Evolutionary conservation across 768 basidiomycete genomes (phyloP).

Genomic region (Fomitopsis pulvina): DNA sequence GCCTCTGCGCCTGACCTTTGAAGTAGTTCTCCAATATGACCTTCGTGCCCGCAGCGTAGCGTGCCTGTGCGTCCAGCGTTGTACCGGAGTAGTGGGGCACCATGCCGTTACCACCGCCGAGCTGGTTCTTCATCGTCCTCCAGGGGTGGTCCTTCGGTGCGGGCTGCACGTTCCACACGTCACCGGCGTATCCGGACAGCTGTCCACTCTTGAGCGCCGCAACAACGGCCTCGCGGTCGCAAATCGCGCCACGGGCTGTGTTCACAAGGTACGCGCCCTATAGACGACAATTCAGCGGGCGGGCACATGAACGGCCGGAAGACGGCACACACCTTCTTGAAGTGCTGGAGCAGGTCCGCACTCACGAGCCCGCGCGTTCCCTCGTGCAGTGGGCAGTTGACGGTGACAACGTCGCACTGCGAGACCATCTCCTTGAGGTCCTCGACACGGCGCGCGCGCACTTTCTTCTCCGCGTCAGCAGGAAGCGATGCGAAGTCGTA

Average conservation of each 20-base stretch:
- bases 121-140: conserved; percentile 76
- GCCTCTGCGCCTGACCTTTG: conserved; percentile 55
- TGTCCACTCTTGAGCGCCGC: conserved; percentile 73
- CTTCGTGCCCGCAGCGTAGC: conserved; percentile 72
- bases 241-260: conserved; percentile 90
- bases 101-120: conserved; percentile 86
- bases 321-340: conserved; percentile 52
- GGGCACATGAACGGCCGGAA: background rate
- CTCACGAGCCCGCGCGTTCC: conserved; percentile 76
- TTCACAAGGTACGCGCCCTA: conserved; percentile 85
- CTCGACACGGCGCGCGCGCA: conserved; percentile 69
- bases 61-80: conserved; percentile 82
- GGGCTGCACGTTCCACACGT: conserved; percentile 87
- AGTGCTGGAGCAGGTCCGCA: conserved; percentile 73
- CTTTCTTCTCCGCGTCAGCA: conserved; percentile 56
- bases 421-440: conserved; percentile 60
- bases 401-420: conserved; percentile 69
- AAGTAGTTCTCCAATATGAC: conserved; percentile 71
- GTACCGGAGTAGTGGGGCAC: conserved; percentile 86
- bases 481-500: conserved; percentile 79
- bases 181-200: conserved; percentile 47
- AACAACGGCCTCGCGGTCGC: conserved; percentile 75
- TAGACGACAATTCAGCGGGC: background rate
- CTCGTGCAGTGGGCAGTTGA: conserved; percentile 87
- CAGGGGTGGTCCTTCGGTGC: conserved; percentile 82